Evolutionary conservation across 768 basidiomycete species (phyloP).

Genomic region (Amanita muscaria): DNA sequence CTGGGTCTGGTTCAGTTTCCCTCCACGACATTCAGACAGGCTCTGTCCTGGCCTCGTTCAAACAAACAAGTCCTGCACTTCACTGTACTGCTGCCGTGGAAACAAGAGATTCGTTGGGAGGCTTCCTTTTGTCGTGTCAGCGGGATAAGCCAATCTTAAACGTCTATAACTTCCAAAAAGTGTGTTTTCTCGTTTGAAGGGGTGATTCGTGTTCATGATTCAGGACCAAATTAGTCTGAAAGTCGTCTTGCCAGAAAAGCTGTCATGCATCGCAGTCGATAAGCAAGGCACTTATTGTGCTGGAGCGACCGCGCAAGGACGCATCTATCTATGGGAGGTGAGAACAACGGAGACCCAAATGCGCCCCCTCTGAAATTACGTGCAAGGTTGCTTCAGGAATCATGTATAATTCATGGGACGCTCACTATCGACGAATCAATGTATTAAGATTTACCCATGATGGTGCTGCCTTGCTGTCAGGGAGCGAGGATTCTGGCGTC

Average conservation of each 20-base stretch:
- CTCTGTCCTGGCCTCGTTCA: conserved; percentile 73
- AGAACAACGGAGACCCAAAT: conserved; percentile 20
- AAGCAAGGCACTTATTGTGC: conserved; percentile 69
- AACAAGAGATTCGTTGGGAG: conserved; percentile 67
- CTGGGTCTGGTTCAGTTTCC: conserved; percentile 56
- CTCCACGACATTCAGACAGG: conserved; percentile 81
- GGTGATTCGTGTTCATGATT: conserved; percentile 10
- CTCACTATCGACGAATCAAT: conserved; percentile 87
- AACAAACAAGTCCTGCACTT: conserved; percentile 61
- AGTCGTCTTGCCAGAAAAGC: conserved; percentile 83
- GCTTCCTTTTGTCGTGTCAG: conserved; percentile 77
- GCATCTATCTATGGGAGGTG: conserved; percentile 96
- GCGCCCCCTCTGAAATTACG: conserved; percentile 5
- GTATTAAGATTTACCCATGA: conserved; percentile 80
- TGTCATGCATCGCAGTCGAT: conserved; percentile 74
- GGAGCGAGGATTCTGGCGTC: conserved; percentile 84
- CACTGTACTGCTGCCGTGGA: conserved; percentile 65
- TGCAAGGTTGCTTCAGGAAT: conserved; percentile 86
- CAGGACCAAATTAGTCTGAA: conserved; percentile 88
- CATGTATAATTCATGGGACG: conserved; percentile 85
- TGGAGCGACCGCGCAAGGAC: conserved; percentile 81
- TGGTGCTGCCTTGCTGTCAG: conserved; percentile 71
- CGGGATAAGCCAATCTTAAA: conserved; percentile 83
- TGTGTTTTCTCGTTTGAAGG: conserved; percentile 20
- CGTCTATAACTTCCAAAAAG: conserved; percentile 93